A percentile compares a stretch with the other conserved stretches of the same genome.
Conservation (phyloP, 2,329 filamentous ascomycete species). For the Ophiostoma perfectum region DNA sequence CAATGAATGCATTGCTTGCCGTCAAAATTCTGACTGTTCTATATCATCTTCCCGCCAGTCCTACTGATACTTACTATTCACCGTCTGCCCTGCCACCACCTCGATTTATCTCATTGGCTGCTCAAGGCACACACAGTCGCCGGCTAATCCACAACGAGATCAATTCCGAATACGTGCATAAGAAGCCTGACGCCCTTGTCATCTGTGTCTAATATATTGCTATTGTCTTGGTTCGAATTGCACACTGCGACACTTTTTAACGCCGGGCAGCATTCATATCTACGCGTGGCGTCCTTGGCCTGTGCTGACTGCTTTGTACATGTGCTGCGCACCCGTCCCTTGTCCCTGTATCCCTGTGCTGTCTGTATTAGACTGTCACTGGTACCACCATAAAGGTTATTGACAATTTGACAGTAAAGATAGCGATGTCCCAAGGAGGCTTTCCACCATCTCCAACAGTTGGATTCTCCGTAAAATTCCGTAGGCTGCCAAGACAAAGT, state of each 20-base stretch:
- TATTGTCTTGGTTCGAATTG: too few species aligned
- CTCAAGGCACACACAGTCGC: neutral
- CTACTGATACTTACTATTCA: neutral
- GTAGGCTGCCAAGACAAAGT: neutral
- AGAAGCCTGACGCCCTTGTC: neutral
- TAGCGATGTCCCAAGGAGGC: neutral
- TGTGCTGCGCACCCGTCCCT: neutral
- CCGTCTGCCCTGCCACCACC: neutral
- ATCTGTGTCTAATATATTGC: too few species aligned
- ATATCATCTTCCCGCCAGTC: neutral
- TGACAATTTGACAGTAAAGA: too few species aligned
- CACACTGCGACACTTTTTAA: too few species aligned
- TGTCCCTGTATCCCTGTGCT: neutral
- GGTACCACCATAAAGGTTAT: neutral
- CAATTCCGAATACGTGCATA: neutral
- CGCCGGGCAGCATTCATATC: too few species aligned
- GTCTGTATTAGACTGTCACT: neutral
- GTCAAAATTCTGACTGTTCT: neutral
- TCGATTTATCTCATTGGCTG: neutral
- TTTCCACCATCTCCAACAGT: neutral
- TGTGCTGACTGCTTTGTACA: neutral
- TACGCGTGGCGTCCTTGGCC: neutral
- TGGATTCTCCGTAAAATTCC: slow-evolving; percentile 1
- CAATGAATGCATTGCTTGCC: neutral
- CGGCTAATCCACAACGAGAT: neutral